Conservation (phyloP, 768 basidiomycete genomes). For the Leccinum truebloodii region DNA sequence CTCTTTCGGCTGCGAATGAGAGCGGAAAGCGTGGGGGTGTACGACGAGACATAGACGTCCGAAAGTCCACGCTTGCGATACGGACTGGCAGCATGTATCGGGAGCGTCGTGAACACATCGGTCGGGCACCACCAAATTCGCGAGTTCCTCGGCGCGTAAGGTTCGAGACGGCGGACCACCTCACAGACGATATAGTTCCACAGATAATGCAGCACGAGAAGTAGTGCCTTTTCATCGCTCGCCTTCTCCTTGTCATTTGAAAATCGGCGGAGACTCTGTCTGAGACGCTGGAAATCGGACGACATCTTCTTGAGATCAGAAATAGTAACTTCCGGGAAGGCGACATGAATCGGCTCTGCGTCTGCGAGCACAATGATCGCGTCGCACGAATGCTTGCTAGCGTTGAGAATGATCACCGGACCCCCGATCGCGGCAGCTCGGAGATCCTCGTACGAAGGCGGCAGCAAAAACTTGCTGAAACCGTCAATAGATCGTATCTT, state of each 20-base stretch:
- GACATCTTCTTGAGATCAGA: slow-evolving; percentile 5
- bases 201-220: slow-evolving; percentile 15
- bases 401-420: slow-evolving; percentile 37
- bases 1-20: slow-evolving; percentile 23
- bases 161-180: slow-evolving; percentile 21
- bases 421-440: slow-evolving; percentile 22
- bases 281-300: slow-evolving; percentile 1
- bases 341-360: slow-evolving; percentile 12
- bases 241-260: not conserved
- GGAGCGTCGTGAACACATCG: slow-evolving; percentile 22
- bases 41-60: slow-evolving; percentile 32
- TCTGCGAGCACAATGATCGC: slow-evolving; percentile 19
- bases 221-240: slow-evolving; percentile 6
- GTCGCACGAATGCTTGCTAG: slow-evolving; percentile 21
- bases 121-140: slow-evolving; percentile 36
- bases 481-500: slow-evolving; percentile 29
- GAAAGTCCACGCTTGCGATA: slow-evolving; percentile 21
- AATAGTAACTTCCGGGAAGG: slow-evolving; percentile 11
- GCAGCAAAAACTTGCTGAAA: slow-evolving; percentile 23
- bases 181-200: slow-evolving; percentile 26
- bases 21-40: slow-evolving; percentile 31
- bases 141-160: slow-evolving; percentile 11
- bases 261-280: not conserved
- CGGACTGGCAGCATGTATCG: slow-evolving; percentile 31
- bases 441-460: slow-evolving; percentile 23